These are phyloP conservation scores for Nothophoma quercina DNA, from an alignment of 2,329 filamentous ascomycete genomes.

Conservation along the genomic window DNA sequence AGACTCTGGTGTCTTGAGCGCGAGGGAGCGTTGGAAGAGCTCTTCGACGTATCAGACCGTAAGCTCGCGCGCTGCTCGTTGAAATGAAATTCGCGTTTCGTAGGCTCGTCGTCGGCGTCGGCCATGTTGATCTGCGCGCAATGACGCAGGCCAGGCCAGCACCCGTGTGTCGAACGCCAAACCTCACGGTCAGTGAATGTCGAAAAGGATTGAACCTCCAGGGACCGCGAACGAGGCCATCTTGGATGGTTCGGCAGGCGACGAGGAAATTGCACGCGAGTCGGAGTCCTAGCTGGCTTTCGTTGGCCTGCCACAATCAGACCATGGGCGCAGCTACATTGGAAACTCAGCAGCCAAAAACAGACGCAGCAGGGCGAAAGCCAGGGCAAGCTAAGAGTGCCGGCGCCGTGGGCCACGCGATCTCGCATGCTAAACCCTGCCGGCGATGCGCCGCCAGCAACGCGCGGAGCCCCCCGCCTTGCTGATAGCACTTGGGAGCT, in stretches of 20 bases:
- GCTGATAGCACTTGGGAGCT: constrained; percentile 12
- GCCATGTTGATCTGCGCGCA: constrained; percentile 24
- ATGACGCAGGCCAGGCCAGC: constrained; percentile 9
- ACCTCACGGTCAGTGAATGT: neutral
- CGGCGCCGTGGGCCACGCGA: too few species aligned
- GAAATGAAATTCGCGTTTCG: constrained; percentile 41
- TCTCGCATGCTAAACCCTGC: too few species aligned
- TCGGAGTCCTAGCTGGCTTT: neutral
- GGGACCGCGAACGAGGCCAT: neutral
- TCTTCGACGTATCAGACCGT: constrained; percentile 30
- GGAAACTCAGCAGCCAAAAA: neutral
- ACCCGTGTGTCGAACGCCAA: neutral
- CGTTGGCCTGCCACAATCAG: neutral
- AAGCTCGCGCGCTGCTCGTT: constrained; percentile 44
- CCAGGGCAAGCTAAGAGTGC: neutral
- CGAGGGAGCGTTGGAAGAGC: constrained; percentile 22
- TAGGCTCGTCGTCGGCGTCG: constrained; percentile 35
- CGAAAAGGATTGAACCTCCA: neutral
- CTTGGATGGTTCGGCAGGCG: neutral
- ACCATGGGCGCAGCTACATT: constrained; percentile 2
- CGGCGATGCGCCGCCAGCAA: neutral
- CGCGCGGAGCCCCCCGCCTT: neutral
- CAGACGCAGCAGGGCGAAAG: neutral
- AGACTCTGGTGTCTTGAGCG: constrained; percentile 24
- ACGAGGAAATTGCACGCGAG: constrained; percentile 4